These are phyloP conservation scores for Pyrrhoderma noxium DNA, from an alignment of 1,284 basidiomycete genomes.

Conservation along the genomic window DNA sequence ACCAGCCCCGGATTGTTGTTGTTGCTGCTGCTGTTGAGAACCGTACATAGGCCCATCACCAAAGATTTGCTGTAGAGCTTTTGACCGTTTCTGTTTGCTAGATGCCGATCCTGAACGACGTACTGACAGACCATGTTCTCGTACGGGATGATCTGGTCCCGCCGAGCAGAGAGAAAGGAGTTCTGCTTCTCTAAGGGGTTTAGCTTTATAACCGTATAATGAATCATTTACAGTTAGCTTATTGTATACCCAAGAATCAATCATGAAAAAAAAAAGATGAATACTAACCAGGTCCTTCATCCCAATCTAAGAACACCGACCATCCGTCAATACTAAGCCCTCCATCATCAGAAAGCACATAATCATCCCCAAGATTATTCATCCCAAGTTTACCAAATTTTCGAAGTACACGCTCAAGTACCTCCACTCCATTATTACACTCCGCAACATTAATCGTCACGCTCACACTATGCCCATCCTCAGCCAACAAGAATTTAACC, in stretches of 20 bases:
- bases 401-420: conserved; percentile 79
- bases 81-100: conserved; percentile 33
- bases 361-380: conserved; percentile 31
- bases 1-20: conserved; percentile 14
- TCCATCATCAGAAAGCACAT: conserved; percentile 50
- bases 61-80: conserved; percentile 50
- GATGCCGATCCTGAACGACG: conserved; percentile 35
- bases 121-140: conserved; percentile 79
- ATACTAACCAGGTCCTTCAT: conserved; percentile 47
- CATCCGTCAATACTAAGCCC: conserved; percentile 81
- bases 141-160: conserved; percentile 71
- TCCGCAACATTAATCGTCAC: conserved; percentile 63
- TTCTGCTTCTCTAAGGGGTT: conserved; percentile 77
- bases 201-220: conserved; percentile 35
- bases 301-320: conserved; percentile 69
- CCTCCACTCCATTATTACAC: conserved; percentile 73
- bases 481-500: conserved; percentile 81
- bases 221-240: conserved; percentile 13
- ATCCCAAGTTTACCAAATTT: conserved; percentile 74
- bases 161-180: conserved; percentile 83
- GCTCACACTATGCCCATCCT: conserved; percentile 66
- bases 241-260: conserved; percentile 3
- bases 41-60: conserved; percentile 42
- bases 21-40: conserved; percentile 2
- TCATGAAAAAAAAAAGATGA: conserved; percentile 8